These are phyloP conservation scores for Acanthamoeba castellanii DNA, from an alignment of 208 protist species.

Conservation along the genomic window DNA sequence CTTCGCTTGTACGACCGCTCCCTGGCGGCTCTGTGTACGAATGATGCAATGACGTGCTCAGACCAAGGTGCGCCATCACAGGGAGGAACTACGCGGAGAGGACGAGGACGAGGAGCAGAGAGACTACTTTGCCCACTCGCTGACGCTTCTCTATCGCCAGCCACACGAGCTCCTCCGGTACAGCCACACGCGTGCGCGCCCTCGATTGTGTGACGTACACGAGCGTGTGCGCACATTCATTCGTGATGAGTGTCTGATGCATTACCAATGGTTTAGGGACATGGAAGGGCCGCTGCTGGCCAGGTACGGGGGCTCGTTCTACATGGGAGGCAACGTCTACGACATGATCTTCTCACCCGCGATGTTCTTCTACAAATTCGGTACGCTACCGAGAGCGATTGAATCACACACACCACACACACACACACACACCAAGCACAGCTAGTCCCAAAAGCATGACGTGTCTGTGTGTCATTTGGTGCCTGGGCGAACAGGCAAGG, in stretches of 20 bases:
- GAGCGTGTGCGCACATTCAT: no score
- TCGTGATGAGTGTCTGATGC: no score
- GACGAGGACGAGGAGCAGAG: slow-evolving; percentile 1
- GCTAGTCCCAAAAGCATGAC: not conserved
- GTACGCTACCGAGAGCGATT: not conserved
- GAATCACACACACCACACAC: not conserved
- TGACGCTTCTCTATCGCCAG: not conserved
- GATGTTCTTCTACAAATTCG: slow-evolving; percentile 16
- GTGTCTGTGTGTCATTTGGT: not conserved
- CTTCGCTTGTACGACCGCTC: not conserved
- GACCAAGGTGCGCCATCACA: not conserved
- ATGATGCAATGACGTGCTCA: not conserved
- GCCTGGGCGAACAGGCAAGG: not conserved
- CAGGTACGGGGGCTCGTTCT: not conserved
- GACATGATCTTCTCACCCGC: slow-evolving; percentile 45
- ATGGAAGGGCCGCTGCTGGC: not conserved
- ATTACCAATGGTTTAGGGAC: not conserved
- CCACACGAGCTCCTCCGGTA: not conserved
- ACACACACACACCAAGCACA: not conserved
- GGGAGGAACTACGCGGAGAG: slow-evolving; percentile 5
- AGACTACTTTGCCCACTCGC: slow-evolving; percentile 24
- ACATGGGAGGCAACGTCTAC: slow-evolving; percentile 13
- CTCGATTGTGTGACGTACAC: no score
- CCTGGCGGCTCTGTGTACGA: no score
- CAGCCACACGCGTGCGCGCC: not conserved